Evolutionary conservation across 345 rosid genomes (phyloP).

Genomic region (Rhodamnia rubescens): DNA sequence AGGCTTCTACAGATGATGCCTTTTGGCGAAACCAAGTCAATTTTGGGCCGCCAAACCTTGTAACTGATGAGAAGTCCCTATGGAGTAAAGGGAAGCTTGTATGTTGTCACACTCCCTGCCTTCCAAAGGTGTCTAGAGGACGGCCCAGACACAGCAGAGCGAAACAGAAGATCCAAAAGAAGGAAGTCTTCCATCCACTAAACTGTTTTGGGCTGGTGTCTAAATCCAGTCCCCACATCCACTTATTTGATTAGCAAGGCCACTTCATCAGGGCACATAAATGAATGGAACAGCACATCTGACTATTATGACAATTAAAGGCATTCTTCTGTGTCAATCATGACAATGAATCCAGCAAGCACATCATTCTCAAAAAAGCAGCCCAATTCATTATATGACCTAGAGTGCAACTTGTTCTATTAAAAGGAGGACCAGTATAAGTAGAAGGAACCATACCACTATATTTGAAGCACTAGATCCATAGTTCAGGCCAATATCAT

Average conservation of each 20-base stretch:
- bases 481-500: constrained; percentile 76
- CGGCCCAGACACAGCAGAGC: no score
- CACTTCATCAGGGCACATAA: background rate
- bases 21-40: no score
- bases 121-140: no score
- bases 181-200: background rate
- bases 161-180: background rate
- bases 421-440: background rate
- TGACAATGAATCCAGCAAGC: background rate
- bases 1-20: no score
- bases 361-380: background rate
- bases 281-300: background rate
- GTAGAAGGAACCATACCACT: constrained; percentile 38
- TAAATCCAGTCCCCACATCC: background rate
- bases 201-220: background rate
- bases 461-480: constrained; percentile 93
- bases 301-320: background rate
- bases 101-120: no score
- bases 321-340: background rate
- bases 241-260: no score
- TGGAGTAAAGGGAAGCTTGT: no score
- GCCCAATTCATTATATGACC: background rate
- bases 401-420: background rate
- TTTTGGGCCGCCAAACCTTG: no score
- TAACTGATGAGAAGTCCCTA: no score